Evolutionary conservation across 2,329 filamentous ascomycete genomes (phyloP).

Genomic region (Ophiocordyceps camponoti-floridani): DNA sequence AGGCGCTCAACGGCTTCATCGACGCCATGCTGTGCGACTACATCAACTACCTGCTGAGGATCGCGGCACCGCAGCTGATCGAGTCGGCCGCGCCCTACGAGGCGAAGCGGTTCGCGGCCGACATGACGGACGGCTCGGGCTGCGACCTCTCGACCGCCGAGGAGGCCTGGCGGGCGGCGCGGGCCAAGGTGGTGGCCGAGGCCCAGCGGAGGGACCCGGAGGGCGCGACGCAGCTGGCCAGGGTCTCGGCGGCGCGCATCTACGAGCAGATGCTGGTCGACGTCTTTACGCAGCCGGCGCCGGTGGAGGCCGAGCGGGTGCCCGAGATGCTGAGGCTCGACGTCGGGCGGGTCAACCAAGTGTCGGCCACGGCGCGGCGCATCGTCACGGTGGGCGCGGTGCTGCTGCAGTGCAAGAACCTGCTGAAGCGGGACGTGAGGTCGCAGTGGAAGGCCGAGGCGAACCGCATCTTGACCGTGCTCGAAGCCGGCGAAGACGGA

Average conservation of each 20-base stretch:
- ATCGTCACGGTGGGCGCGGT: conserved; percentile 61
- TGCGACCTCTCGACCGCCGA: conserved; percentile 34
- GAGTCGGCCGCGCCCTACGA: conserved; percentile 58
- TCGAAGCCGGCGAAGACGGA: conserved; percentile 27
- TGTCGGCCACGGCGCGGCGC: conserved; percentile 23
- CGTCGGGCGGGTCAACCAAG: conserved; percentile 34
- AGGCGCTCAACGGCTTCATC: conserved; percentile 57
- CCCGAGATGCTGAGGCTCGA: conserved; percentile 64
- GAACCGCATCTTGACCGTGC: conserved; percentile 48
- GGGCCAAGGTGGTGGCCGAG: conserved; percentile 47
- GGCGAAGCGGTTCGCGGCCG: conserved; percentile 49
- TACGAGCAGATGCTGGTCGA: conserved; percentile 63
- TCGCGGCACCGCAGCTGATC: conserved; percentile 53
- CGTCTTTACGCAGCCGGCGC: conserved; percentile 49
- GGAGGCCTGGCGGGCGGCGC: conserved; percentile 46
- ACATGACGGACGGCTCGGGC: conserved; percentile 36
- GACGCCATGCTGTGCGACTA: conserved; percentile 67
- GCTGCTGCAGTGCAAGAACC: conserved; percentile 63
- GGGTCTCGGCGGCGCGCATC: conserved; percentile 49
- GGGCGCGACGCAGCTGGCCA: conserved; percentile 40
- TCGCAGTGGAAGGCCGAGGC: conserved; percentile 63
- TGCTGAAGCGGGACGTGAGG: conserved; percentile 65
- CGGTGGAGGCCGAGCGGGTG: conserved; percentile 30
- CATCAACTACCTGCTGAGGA: conserved; percentile 61
- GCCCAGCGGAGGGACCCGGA: conserved; percentile 51